These are phyloP conservation scores for Ramalina intermedia DNA, from an alignment of 495 filamentous ascomycete species.

Conservation along the genomic window DNA sequence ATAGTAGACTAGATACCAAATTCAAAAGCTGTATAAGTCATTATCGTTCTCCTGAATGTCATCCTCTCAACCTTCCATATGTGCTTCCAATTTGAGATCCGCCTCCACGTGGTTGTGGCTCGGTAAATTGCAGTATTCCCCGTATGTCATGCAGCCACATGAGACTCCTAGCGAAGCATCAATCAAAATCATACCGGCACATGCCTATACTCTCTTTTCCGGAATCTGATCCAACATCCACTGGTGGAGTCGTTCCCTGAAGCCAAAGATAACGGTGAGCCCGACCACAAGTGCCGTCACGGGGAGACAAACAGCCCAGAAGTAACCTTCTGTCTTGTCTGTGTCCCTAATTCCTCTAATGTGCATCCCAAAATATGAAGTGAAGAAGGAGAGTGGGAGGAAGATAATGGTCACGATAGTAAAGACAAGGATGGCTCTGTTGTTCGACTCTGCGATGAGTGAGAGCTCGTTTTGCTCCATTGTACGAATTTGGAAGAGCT, in stretches of 20 bases:
- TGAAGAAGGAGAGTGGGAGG: conserved; percentile 51
- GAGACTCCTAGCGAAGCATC: no score
- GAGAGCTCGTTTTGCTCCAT: conserved; percentile 6
- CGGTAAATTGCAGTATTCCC: no score
- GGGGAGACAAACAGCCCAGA: conserved; percentile 7
- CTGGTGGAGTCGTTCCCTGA: not conserved
- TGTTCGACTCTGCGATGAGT: conserved; percentile 9
- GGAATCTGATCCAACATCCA: not conserved
- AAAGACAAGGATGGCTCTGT: conserved; percentile 49
- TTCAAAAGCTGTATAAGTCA: no score
- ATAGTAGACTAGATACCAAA: no score
- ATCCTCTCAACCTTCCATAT: no score
- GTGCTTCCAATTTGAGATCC: no score
- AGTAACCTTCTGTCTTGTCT: conserved; percentile 3
- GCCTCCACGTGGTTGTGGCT: no score
- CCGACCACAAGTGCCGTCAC: conserved; percentile 3
- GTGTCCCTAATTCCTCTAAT: conserved; percentile 1
- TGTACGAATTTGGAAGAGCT: conserved; percentile 3
- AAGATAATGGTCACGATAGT: conserved; percentile 60
- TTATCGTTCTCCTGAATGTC: no score
- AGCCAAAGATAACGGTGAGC: conserved; percentile 4
- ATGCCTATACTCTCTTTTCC: no score
- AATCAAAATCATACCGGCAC: no score
- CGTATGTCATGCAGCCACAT: no score
- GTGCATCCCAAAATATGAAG: conserved; percentile 14